phyloP scores from a whole-genome alignment of 2,329 filamentous ascomycete genomes.

The Aspergillus hiratsukae region DNA sequence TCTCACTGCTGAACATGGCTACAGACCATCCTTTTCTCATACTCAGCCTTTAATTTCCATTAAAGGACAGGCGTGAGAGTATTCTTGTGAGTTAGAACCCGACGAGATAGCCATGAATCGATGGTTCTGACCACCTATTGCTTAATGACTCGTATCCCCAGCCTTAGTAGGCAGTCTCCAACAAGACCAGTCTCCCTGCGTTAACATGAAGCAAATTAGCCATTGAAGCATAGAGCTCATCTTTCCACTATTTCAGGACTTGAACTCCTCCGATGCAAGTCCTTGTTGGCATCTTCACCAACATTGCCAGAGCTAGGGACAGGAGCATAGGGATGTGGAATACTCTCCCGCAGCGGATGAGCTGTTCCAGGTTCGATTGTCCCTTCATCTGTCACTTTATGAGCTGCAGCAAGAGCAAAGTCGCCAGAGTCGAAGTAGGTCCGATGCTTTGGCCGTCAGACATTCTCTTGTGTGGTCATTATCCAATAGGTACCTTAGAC shows the following conservation, averaged over 20 bases:
- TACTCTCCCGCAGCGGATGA: slow-evolving; percentile 24
- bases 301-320: slow-evolving; percentile 23
- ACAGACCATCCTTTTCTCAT: background rate
- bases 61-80: background rate
- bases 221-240: background rate
- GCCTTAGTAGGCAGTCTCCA: background rate
- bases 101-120: too few species aligned
- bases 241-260: slow-evolving; percentile 3
- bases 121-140: background rate
- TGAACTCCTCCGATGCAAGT: slow-evolving; percentile 8
- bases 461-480: background rate
- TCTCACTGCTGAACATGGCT: background rate
- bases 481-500: background rate
- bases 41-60: background rate
- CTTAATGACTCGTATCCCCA: background rate
- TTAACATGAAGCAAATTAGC: background rate
- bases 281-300: slow-evolving; percentile 19
- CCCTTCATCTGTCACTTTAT: slow-evolving; percentile 19
- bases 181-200: background rate
- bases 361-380: slow-evolving; percentile 19
- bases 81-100: too few species aligned
- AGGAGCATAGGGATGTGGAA: slow-evolving; percentile 25
- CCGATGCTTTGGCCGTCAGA: slow-evolving; percentile 14
- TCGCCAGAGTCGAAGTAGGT: slow-evolving; percentile 30
- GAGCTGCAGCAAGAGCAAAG: slow-evolving; percentile 22